Evolutionary conservation across 2,329 filamentous ascomycete genomes (phyloP).

Genomic region (Kalaharituber pfeilii): DNA sequence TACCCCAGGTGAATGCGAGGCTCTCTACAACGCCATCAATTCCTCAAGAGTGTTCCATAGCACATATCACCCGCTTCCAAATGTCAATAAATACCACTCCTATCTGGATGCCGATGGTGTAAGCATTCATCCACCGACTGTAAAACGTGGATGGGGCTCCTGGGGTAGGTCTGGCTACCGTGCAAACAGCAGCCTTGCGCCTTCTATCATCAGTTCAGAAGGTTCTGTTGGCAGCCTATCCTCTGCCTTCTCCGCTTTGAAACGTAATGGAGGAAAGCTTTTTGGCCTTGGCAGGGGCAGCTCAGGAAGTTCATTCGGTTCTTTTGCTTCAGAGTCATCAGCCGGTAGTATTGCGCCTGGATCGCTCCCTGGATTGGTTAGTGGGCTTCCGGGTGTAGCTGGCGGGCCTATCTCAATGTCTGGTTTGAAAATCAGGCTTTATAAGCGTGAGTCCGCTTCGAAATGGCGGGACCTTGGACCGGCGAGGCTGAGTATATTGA

Average conservation of each 20-base stretch:
- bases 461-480: constrained; percentile 89
- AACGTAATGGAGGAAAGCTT: constrained; percentile 31
- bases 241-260: constrained; percentile 13
- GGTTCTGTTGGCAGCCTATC: constrained; percentile 11
- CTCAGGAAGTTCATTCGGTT: constrained; percentile 37
- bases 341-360: neutral
- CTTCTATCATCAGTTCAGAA: constrained; percentile 37
- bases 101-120: neutral
- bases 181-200: constrained; percentile 41
- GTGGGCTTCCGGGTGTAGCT: constrained; percentile 48
- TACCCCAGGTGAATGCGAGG: constrained; percentile 58
- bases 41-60: constrained; percentile 47
- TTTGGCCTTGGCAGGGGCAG: constrained; percentile 30
- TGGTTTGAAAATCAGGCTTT: constrained; percentile 61
- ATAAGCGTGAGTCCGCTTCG: constrained; percentile 54
- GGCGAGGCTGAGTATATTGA: constrained; percentile 64
- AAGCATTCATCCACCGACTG: neutral
- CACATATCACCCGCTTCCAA: neutral
- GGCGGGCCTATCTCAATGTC: constrained; percentile 34
- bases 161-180: constrained; percentile 17
- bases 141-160: constrained; percentile 17
- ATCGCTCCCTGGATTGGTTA: constrained; percentile 19
- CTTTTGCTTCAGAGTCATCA: constrained; percentile 33
- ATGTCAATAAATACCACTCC: neutral
- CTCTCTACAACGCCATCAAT: constrained; percentile 74